Percentiles rank a stretch among this genome's conserved stretches.
Conservation (phyloP, 1,139 yeast genomes). For the Pichia sp. region DNA sequence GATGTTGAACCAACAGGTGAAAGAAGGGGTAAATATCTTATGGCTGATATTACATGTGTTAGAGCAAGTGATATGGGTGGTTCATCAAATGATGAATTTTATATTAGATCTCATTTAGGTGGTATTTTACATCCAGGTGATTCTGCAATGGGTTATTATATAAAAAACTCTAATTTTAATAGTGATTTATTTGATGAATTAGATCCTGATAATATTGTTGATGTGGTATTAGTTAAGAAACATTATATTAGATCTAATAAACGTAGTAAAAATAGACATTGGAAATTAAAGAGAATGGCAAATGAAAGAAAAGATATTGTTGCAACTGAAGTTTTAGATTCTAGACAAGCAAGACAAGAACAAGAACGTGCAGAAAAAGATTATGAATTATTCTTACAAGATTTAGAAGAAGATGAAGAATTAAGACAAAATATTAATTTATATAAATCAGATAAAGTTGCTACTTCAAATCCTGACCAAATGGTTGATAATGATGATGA, state of each 20-base stretch:
- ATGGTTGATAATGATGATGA: constrained; percentile 36
- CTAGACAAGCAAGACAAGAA: constrained; percentile 71
- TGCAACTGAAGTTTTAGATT: constrained; percentile 51
- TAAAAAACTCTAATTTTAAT: constrained; percentile 80
- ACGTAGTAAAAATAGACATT: constrained; percentile 74
- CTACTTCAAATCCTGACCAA: constrained; percentile 34
- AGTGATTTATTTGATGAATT: constrained; percentile 75
- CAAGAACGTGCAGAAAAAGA: constrained; percentile 91
- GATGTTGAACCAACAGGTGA: constrained; percentile 94
- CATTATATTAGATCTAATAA: constrained; percentile 74
- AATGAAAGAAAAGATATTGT: constrained; percentile 85
- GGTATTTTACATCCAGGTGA: constrained; percentile 95
- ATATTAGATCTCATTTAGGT: constrained; percentile 86
- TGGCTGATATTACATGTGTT: constrained; percentile 87
- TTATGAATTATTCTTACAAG: constrained; percentile 93
- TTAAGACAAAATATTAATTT: constrained; percentile 85
- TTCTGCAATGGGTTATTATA: constrained; percentile 83
- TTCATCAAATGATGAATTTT: constrained; percentile 66
- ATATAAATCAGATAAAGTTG: constrained; percentile 55
- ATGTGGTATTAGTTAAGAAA: constrained; percentile 88
- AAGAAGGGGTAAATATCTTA: constrained; percentile 70
- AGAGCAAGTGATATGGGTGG: constrained; percentile 81
- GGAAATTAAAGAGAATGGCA: constrained; percentile 99
- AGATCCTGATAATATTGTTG: constrained; percentile 65
- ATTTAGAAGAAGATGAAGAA: constrained; percentile 94